Base-by-base conservation (phyloP, 202 grass and related monocot species). In the Digitaria exilis region DNA sequence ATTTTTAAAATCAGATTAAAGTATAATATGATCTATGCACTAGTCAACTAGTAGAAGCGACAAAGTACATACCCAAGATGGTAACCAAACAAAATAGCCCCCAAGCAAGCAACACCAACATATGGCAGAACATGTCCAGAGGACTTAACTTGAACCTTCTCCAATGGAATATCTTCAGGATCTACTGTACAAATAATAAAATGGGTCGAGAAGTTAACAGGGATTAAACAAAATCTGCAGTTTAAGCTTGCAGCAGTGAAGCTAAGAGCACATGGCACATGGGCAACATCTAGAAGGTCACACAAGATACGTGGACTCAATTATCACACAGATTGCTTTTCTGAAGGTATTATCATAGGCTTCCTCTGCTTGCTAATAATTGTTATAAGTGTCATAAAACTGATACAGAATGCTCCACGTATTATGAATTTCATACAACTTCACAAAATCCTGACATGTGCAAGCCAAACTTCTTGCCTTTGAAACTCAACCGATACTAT, bases 71-170 rank as follows among this genome's bases (percentile, higher is more conserved):
- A 99, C 96, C 89, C 96, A 63, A 99, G 93, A 90, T 99, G 96
- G 74, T 96, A 99, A 59, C 96, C 96, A 89, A 99, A 99, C 51
- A 99, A 45, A 90, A 99, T 92, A 71, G 96, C 93, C 43, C 96
- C 93, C 80, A 99, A 93, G 56, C 96, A 99, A 79, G 96, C 96
- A 82, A 99, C 91, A 29, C 87, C 96, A 77, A 99, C 96, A 82
- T 96, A 99, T 77, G 89, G 91, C 28, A 99, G 80, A 83, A 99
- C 96, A 84, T 55, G 93, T 59, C 87, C 93, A 18, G 96, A 99
- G 61, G 96, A 90, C 85, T 96, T 94, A 34, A 64, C 81, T 69
- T 90, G 83, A 73, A 90, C 57, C 81, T 92, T 94, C 77, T 92
- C 82, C 8, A 80, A 73, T 43, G 87, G 91, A 35, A 86, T 30